Percentiles rank a stretch among this genome's conserved stretches.
Conservation (phyloP, 331 rosid species). For the Pyracantha coccinea region DNA sequence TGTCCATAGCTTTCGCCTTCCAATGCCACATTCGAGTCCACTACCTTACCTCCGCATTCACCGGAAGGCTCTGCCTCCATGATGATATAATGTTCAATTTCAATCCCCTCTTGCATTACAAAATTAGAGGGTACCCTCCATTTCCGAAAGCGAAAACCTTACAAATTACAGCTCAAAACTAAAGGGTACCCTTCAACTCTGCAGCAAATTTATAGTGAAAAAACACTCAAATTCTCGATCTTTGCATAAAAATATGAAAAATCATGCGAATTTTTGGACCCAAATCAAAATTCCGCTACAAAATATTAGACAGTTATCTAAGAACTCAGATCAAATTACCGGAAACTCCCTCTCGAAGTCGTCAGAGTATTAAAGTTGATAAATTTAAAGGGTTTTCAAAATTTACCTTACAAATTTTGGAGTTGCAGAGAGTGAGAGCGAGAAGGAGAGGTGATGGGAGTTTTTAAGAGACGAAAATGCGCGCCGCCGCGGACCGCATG, state of each 20-base stretch:
- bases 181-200: not conserved
- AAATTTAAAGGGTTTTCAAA: not conserved
- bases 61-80: slow-evolving; percentile 9
- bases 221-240: not conserved
- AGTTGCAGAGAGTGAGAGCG: not conserved
- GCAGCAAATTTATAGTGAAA: not conserved
- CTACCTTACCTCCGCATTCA: slow-evolving; percentile 4
- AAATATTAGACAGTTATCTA: not conserved
- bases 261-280: not conserved
- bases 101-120: not conserved
- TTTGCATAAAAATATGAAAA: not conserved
- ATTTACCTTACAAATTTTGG: not conserved
- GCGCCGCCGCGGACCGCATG: slow-evolving; percentile 2
- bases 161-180: not conserved
- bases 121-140: not conserved
- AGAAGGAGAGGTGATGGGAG: not conserved
- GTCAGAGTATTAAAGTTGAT: too few species aligned
- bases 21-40: not conserved
- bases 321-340: not conserved
- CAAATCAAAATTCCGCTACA: not conserved
- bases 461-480: not conserved
- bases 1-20: slow-evolving; percentile 1
- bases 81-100: not conserved
- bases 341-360: not conserved
- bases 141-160: not conserved